Percentiles rank a stretch among this genome's conserved stretches.
Evolutionary conservation across 2,329 filamentous ascomycete species (phyloP).

Genomic region (Blastomyces parvus): DNA sequence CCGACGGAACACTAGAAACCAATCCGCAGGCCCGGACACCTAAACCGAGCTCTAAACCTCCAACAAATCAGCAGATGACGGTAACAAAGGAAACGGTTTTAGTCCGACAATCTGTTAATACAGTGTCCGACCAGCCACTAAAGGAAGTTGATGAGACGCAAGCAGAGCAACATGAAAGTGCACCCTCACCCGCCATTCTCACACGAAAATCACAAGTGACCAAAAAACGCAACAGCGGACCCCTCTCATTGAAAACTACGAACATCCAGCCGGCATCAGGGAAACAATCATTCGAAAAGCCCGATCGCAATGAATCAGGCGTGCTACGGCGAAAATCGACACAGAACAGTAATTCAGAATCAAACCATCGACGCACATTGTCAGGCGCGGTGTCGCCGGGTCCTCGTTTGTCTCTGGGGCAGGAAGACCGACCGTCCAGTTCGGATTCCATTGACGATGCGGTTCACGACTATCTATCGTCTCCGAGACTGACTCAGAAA

Average conservation of each 20-base stretch:
- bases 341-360: constrained; percentile 18
- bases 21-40: constrained; percentile 15
- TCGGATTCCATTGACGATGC: constrained; percentile 82
- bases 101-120: neutral
- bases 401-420: constrained; percentile 6
- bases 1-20: constrained; percentile 24
- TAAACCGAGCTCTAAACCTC: constrained; percentile 19
- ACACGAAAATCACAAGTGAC: constrained; percentile 44
- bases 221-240: constrained; percentile 21
- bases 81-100: constrained; percentile 1
- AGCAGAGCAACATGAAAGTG: constrained; percentile 49
- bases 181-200: constrained; percentile 59
- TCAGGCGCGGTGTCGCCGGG: constrained; percentile 14
- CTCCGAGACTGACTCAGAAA: constrained; percentile 76
- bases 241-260: constrained; percentile 23
- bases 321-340: constrained; percentile 25
- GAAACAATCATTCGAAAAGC: constrained; percentile 17
- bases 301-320: constrained; percentile 22
- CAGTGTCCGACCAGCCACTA: constrained; percentile 8
- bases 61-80: constrained; percentile 8
- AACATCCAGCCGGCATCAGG: constrained; percentile 21
- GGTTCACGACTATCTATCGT: constrained; percentile 74
- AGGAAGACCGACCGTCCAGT: constrained; percentile 52
- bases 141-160: constrained; percentile 24
- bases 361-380: constrained; percentile 33